Conservation (phyloP, 352 stramenopile species). For the Phytophthora syringae region DNA sequence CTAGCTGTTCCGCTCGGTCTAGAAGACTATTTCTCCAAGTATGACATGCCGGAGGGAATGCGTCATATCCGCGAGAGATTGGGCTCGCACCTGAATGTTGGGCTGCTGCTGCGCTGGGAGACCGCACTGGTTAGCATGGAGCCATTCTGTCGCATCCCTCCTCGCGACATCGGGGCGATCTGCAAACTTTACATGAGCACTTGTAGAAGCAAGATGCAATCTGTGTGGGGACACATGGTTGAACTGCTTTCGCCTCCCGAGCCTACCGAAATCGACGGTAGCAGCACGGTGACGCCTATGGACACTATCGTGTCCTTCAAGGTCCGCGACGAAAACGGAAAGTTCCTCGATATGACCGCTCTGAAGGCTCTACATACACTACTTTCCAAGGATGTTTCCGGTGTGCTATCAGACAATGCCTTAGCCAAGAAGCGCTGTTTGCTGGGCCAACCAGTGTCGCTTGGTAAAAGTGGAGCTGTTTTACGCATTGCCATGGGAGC, state of each 20-base stretch:
- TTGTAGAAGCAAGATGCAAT: conserved; percentile 54
- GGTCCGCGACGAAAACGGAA: conserved; percentile 50
- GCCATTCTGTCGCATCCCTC: conserved; percentile 68
- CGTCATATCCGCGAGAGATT: conserved; percentile 61
- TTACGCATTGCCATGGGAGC: conserved; percentile 87
- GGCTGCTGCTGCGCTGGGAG: conserved; percentile 82
- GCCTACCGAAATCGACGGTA: conserved; percentile 19
- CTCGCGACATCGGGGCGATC: conserved; percentile 51
- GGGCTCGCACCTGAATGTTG: conserved; percentile 75
- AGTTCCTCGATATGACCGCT: conserved; percentile 51
- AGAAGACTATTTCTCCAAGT: conserved; percentile 86
- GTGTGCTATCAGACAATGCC: conserved; percentile 47
- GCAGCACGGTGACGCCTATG: conserved; percentile 44
- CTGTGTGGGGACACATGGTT: conserved; percentile 51
- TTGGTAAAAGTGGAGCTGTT: conserved; percentile 74
- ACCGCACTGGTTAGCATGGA: conserved; percentile 85
- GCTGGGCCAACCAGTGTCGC: conserved; percentile 82
- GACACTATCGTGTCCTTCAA: conserved; percentile 88
- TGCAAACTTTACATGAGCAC: conserved; percentile 62
- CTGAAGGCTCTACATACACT: conserved; percentile 76
- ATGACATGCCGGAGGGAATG: conserved; percentile 78
- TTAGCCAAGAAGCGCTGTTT: conserved; percentile 69
- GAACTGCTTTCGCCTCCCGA: conserved; percentile 47
- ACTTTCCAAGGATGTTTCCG: conserved; percentile 75
- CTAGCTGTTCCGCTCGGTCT: conserved; percentile 73